Base-by-base conservation (phyloP, 1,284 basidiomycete genomes). In the Ganoderma meredithae region DNA sequence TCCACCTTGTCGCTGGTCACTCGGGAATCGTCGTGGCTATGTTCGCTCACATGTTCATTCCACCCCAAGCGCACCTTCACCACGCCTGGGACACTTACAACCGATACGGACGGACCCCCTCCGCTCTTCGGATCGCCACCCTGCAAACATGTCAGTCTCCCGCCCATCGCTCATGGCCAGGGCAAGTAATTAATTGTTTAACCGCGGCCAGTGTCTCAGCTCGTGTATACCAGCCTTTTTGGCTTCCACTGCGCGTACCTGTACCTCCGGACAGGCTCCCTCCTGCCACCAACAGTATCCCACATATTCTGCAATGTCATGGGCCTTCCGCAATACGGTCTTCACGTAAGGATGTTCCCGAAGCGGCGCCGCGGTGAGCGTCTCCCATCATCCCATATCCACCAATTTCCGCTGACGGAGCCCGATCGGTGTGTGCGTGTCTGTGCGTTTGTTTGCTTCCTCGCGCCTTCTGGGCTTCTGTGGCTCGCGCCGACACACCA, bases 261-360 rank as follows among this genome's bases (percentile, higher is more conserved):
- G 36, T 96, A 95, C 80, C 83, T 98, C 1, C 87, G 94, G 59
- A 94, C 95, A 2, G 90, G 90, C 76, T 86, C 86, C 68, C 81
- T 90, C 62, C 76, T 86, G 31, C 85, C 88, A 0, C 84, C 95
- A 0, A 83, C 96, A 64, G 79, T 86, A 40, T 88, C 94, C 0
- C 97, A 99, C 79, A 82, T 93, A 3, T 96, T 96, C 76, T 99
- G 97, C 83, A 99, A 99, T 77, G 77, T 93, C 58, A 97, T 98
- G 95, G 97, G 97, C 1, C 74, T 97, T n/a, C 95, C 95, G 10
- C 83, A 84, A 19, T 80, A 83, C 27, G 73, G 64, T 1, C 75
- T 75, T 40, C 86, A 84, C 33, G 71, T 85, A 4, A 60, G 62
- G 41, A 66, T 65, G 65, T 79, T 77, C 69, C 77, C 78, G 2